These are phyloP conservation scores for Colletotrichum lentis DNA, from an alignment of 2,329 filamentous ascomycete genomes.

Conservation along the genomic window DNA sequence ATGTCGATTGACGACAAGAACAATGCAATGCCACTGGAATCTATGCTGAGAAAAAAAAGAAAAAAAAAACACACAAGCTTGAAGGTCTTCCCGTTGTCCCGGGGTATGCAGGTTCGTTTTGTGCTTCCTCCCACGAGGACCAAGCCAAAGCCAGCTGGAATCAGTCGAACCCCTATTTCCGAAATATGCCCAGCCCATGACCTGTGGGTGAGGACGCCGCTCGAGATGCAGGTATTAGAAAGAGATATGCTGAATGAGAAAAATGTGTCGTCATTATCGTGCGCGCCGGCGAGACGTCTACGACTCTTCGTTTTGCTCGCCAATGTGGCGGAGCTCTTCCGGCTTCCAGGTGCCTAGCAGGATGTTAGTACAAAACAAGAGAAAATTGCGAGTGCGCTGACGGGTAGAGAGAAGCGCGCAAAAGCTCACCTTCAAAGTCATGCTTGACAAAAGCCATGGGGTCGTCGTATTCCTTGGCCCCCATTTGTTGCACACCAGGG, in stretches of 20 bases:
- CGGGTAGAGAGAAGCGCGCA: too few relatives aligned
- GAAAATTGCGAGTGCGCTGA: too few relatives aligned
- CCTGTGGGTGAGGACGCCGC: conserved; percentile 19
- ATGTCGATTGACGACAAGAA: neutral
- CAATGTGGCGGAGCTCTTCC: conserved; percentile 74
- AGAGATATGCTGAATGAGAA: conserved; percentile 21
- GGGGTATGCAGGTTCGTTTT: conserved; percentile 25
- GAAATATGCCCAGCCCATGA: conserved; percentile 11
- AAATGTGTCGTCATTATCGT: conserved; percentile 18
- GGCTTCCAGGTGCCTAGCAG: conserved; percentile 77
- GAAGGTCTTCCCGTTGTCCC: conserved; percentile 26
- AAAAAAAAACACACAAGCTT: neutral
- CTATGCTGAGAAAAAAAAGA: conserved; percentile 24
- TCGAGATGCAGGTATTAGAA: conserved; percentile 31
- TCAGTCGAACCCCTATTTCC: conserved; percentile 4
- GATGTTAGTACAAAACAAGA: too few relatives aligned
- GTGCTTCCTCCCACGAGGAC: conserved; percentile 9
- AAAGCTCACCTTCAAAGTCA: conserved; percentile 83
- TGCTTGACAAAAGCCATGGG: conserved; percentile 98
- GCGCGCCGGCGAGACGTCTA: conserved; percentile 14
- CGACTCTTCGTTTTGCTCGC: conserved; percentile 51
- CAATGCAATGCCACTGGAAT: conserved; percentile 9
- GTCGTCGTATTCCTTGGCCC: conserved; percentile 84
- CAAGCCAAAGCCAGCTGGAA: conserved; percentile 11
- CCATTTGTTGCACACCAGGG: conserved; percentile 93